These are phyloP conservation scores for Cyclostephanos tholiformis DNA, from an alignment of 108 stramenopile genomes.

Conservation along the genomic window DNA sequence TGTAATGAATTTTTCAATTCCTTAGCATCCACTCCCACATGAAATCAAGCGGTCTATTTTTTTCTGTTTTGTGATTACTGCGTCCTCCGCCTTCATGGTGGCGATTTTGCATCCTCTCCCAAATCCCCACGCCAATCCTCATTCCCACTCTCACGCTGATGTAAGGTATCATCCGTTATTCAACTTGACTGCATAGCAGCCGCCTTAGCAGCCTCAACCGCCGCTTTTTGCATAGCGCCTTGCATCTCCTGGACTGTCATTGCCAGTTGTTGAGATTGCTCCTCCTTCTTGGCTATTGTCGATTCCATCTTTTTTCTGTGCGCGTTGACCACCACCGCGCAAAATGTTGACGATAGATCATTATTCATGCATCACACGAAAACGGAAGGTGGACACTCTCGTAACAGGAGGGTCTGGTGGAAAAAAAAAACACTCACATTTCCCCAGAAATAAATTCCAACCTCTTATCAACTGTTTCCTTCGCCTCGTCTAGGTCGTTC, in stretches of 20 bases:
- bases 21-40: background rate
- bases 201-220: conserved; percentile 80
- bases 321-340: background rate
- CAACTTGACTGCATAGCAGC: conserved; percentile 55
- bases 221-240: conserved; percentile 75
- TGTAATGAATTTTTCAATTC: background rate
- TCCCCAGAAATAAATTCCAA: conserved; percentile 86
- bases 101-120: no score
- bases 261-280: conserved; percentile 59
- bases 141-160: background rate
- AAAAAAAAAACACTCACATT: conserved; percentile 37
- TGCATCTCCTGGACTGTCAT: conserved; percentile 84
- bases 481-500: conserved; percentile 90
- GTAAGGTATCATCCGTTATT: background rate
- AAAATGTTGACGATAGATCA: background rate
- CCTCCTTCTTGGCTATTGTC: conserved; percentile 59
- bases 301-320: conserved; percentile 58
- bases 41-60: no score
- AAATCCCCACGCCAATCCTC: background rate
- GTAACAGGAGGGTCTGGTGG: background rate
- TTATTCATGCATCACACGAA: background rate
- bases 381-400: background rate
- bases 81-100: background rate
- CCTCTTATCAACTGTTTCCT: conserved; percentile 82
- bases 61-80: no score